Evolutionary conservation across 805 yeast genomes (phyloP), one percentile per base, ranked within the genome.

Genomic region (Saturnispora bothae): DNA sequence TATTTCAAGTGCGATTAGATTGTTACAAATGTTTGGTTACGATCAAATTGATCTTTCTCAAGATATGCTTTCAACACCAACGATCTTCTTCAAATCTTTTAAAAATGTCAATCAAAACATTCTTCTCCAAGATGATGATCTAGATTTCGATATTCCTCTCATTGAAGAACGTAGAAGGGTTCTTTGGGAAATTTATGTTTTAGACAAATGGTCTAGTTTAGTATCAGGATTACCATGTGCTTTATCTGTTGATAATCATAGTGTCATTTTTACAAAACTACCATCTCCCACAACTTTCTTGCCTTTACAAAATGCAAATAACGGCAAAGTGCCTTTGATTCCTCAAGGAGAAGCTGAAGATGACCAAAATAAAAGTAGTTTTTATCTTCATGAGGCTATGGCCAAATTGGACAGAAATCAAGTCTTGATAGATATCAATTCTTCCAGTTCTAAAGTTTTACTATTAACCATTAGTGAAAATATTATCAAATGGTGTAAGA

Each of bases 161-260:
- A 42, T 42, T 8, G 63, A 57, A 41, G 61, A 57, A 38, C 43
- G 52, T 15, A 33, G 63, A 23, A 36, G 59, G 12, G 49, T 53
- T n/a, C 48, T 57, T 27, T 57, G 63, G 63, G 53, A 51, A 30
- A 43, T 57, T 28, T 57, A 54, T 42, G 43, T 43, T 7, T 25
- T 44, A 4, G 63, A 56, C 39, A 54, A 54, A 36, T 57, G 58
- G 54, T 55, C 56, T 34, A 48, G 60, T 9, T 39, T 56, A 25
- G 56, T 54, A 9, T 45, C 58, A 16, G 59, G 60, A 3, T 45
- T 56, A 35, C 59, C 60, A 13, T 50, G 54, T 34, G 54, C 55
- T 5, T 41, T 57, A 13, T 43, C 53, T 4, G 48, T 51, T 20
- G 60, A 54, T 38, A 40, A 49, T 17, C 46, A 42, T 25, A 42